These are phyloP conservation scores for Pseudomicrostroma phylloplanum DNA, from an alignment of 1,284 basidiomycete genomes.

Conservation along the genomic window DNA sequence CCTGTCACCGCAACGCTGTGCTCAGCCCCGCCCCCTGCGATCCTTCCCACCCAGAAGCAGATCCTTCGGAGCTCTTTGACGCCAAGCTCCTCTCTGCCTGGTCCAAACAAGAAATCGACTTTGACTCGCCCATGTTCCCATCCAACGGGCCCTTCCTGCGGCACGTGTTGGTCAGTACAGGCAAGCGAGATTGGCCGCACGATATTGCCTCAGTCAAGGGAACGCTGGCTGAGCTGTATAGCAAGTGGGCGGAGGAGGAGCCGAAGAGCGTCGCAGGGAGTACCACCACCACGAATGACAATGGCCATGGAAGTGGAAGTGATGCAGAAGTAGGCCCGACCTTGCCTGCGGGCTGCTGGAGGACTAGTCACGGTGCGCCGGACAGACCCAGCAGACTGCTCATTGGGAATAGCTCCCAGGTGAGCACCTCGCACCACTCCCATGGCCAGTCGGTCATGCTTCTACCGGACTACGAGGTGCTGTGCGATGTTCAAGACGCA, in stretches of 20 bases:
- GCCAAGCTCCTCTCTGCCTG: constrained; percentile 8
- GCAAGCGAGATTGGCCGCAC: constrained; percentile 12
- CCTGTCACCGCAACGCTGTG: not conserved
- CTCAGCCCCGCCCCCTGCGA: constrained; percentile 1
- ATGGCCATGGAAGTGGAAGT: not conserved
- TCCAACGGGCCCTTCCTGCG: constrained; percentile 9
- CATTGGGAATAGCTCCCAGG: constrained; percentile 12
- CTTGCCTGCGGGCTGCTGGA: constrained; percentile 11
- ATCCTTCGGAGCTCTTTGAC: not conserved
- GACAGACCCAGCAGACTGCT: constrained; percentile 2
- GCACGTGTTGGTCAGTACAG: constrained; percentile 14
- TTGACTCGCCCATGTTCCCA: not conserved
- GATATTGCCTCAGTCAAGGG: constrained; percentile 10
- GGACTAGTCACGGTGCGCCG: not conserved
- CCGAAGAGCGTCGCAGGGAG: not conserved
- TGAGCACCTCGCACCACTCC: constrained; percentile 2
- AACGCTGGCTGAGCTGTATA: constrained; percentile 11
- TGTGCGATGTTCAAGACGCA: constrained; percentile 10
- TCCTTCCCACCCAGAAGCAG: not conserved
- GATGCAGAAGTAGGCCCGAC: not conserved
- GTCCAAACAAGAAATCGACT: constrained; percentile 14
- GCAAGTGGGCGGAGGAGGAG: constrained; percentile 6
- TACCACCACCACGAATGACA: not conserved
- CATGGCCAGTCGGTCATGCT: constrained; percentile 12
- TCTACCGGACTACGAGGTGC: constrained; percentile 10